Evolutionary conservation across 352 stramenopile genomes (phyloP).

Genomic region (Globisporangium mamillatum): DNA sequence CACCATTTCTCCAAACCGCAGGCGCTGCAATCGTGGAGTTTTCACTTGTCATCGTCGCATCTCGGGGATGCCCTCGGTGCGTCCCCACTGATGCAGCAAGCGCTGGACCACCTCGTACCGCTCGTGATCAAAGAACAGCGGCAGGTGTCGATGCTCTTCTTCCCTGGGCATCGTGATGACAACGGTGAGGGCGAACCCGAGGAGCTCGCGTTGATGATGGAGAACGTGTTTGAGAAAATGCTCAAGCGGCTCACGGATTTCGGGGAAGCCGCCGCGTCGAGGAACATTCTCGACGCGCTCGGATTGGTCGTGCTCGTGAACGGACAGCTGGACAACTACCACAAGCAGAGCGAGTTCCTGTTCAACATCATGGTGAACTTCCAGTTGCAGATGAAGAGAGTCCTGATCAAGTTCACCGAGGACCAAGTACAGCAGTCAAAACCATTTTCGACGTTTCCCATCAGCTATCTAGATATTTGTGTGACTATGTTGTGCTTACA

Average conservation of each 20-base stretch:
- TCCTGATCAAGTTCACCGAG: slow-evolving; percentile 79
- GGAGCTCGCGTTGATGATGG: slow-evolving; percentile 55
- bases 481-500: not conserved
- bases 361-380: slow-evolving; percentile 74
- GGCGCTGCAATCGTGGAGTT: slow-evolving; percentile 62
- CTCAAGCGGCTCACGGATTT: slow-evolving; percentile 72
- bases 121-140: slow-evolving; percentile 51
- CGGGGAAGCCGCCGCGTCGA: slow-evolving; percentile 46
- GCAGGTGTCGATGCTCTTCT: slow-evolving; percentile 45
- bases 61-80: slow-evolving; percentile 49
- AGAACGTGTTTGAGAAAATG: slow-evolving; percentile 69
- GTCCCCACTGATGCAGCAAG: slow-evolving; percentile 61
- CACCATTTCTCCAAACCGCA: slow-evolving; percentile 55
- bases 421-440: slow-evolving; percentile 38
- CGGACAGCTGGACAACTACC: slow-evolving; percentile 37
- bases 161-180: slow-evolving; percentile 27
- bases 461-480: not conserved
- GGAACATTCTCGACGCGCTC: slow-evolving; percentile 69
- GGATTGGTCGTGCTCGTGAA: slow-evolving; percentile 56
- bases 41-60: slow-evolving; percentile 60
- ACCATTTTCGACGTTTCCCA: not conserved
- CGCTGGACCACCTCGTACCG: slow-evolving; percentile 61
- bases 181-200: slow-evolving; percentile 26
- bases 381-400: slow-evolving; percentile 74
- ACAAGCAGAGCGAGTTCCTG: slow-evolving; percentile 55